phyloP scores from a whole-genome alignment of 169 alveolate species.

The Miamiensis avidus region DNA sequence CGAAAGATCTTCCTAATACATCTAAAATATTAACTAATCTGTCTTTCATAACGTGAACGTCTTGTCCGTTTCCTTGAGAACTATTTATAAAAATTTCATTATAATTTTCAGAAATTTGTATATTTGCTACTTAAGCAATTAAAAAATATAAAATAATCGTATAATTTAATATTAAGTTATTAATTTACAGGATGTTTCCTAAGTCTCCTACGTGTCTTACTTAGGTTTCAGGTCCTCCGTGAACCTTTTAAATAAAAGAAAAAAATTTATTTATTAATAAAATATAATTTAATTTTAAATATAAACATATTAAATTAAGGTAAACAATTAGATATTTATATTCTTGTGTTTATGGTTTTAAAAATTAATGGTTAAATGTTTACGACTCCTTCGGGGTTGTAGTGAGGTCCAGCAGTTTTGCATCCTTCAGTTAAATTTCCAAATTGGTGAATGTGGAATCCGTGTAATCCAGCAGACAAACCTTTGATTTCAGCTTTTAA shows the following conservation, averaged over 20 bases:
- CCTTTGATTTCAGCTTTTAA: constrained; percentile 61
- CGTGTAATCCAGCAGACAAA: constrained; percentile 60
- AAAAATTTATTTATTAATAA: too few relatives aligned
- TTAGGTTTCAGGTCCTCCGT: constrained; percentile 67
- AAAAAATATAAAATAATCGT: too few relatives aligned
- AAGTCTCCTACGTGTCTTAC: constrained; percentile 73
- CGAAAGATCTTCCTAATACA: constrained; percentile 71
- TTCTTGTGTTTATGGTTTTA: too few relatives aligned
- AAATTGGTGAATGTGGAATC: constrained; percentile 71
- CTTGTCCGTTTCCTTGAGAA: neutral
- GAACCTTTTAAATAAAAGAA: constrained; percentile 21
- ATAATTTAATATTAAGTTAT: too few relatives aligned
- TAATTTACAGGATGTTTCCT: constrained; percentile 41
- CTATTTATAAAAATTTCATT: neutral
- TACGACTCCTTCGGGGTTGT: constrained; percentile 45
- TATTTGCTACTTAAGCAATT: too few relatives aligned
- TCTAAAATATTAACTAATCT: constrained; percentile 38
- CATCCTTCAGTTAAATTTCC: constrained; percentile 76
- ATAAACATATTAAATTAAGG: too few relatives aligned
- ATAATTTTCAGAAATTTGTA: too few relatives aligned
- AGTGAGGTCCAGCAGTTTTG: constrained; percentile 76
- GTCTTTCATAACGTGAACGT: neutral
- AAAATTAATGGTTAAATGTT: too few relatives aligned
- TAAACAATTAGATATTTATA: too few relatives aligned
- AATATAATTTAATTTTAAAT: too few relatives aligned